Base-by-base conservation (phyloP, 495 filamentous ascomycete genomes). In the Lasiosphaeria miniovina region DNA sequence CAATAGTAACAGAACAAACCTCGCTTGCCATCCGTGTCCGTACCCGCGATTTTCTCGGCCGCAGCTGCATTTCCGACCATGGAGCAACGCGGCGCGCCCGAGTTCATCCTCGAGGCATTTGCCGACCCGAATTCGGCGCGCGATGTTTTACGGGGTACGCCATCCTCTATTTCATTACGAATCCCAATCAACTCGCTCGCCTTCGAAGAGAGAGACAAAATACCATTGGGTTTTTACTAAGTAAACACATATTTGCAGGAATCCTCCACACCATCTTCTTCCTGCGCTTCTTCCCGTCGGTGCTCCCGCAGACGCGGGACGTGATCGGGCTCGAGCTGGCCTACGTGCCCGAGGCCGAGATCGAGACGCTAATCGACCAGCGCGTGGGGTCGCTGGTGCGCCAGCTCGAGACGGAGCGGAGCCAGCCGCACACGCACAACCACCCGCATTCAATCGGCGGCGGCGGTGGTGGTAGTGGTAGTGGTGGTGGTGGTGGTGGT, bases 231-330 rank as follows among this genome's bases (percentile, higher is more conserved):
- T 24, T 24, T 9, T 32, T 3, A 4, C 12, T 24, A 43, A 36
- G 35, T 32, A 34, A 17, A 46, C 56, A 31, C 48, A 45, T 15
- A 17, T 8, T 3, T 4, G 45, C 38, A 98, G 93, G 89, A 60
- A 88, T 97, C 67, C 86, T 98, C 54, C 91, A 96, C 73, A 94
- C 93, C 45, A 96, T 98, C 70, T 98, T 98, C 86, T 98, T 98
- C 80, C 92, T 98, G 75, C 90, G 94, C 61, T 96, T 91, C 81
- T 98, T 98, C 78, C 89, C 89, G 58, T 86, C 89, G 35, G 82
- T 96, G 57, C 77, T 84, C 12, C 94, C 94, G n/a, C 82, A 84
- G 49, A 90, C 90, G 49, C 86, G 90, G 69, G 94, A 98, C 68
- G 84, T 98, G 49, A 85, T 98, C 57, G 94, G 96, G 68, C 82